Percentiles rank a stretch among this genome's conserved stretches.
phyloP scores from a whole-genome alignment of 1,139 yeast species.

The Suhomyces bolitotheri region DNA sequence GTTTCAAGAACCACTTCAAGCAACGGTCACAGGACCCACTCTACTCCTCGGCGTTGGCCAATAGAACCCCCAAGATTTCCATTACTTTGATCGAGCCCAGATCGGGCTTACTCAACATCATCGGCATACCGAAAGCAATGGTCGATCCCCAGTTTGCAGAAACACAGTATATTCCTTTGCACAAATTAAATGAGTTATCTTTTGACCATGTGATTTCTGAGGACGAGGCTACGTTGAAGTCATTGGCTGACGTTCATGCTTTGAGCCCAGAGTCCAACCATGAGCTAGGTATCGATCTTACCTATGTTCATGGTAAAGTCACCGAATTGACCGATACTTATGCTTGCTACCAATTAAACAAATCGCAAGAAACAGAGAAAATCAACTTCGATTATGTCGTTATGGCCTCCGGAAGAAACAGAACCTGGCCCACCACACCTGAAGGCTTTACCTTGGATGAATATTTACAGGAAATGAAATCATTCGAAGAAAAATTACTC shows the following conservation, averaged over 20 bases:
- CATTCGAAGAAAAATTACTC: constrained; percentile 26
- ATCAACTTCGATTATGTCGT: constrained; percentile 51
- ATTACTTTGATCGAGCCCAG: constrained; percentile 52
- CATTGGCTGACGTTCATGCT: constrained; percentile 15
- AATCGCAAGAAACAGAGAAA: constrained; percentile 17
- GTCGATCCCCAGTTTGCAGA: constrained; percentile 49
- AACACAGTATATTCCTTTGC: constrained; percentile 41
- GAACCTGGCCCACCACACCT: constrained; percentile 59
- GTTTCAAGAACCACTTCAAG: constrained; percentile 33
- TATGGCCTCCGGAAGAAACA: constrained; percentile 51
- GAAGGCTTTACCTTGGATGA: constrained; percentile 29
- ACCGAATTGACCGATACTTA: constrained; percentile 28
- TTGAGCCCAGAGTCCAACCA: constrained; percentile 17
- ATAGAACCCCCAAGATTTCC: constrained; percentile 25
- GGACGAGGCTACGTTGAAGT: constrained; percentile 20
- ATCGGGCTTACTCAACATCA: constrained; percentile 51
- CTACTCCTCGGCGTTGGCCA: constrained; percentile 13
- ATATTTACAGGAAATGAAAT: constrained; percentile 36
- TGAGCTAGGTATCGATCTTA: constrained; percentile 22
- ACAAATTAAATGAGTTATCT: constrained; percentile 30
- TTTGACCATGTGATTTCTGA: constrained; percentile 31
- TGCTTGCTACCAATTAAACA: constrained; percentile 26
- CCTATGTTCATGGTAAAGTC: constrained; percentile 46
- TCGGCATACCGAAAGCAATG: constrained; percentile 53
- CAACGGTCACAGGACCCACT: constrained; percentile 15